Evolutionary conservation across 176 grass and related monocot species (phyloP), one percentile per base, ranked within the genome.

Genomic region (Carex myosuroides): DNA sequence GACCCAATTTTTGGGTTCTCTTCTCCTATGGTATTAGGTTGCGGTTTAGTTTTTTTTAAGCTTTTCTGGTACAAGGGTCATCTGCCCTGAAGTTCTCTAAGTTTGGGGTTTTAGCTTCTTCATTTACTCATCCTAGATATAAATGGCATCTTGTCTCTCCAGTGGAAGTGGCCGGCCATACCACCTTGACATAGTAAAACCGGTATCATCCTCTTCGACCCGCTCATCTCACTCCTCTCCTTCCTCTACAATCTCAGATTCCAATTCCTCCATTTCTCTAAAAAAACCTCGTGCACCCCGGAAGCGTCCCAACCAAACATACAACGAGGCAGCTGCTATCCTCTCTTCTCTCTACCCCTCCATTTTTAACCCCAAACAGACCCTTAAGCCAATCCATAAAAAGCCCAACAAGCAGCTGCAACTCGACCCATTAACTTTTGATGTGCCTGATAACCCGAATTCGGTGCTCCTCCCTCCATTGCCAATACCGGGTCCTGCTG

Each of bases 241-340:
- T 84, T 92, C 90, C 17, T 95, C 90, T 5, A 87, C 91, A 26
- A 86, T 90, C 54, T 91, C 96, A 42, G 82, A 85, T 18, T 97
- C 91, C 11, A 87, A 84, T 48, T 77, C 83, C 62, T 86, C 80
- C 17, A 59, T 98, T 54, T 98, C 89, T 50, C 80, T 98, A 60
- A 98, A 98, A 85, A 90, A 87, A 78, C 76, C 87, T 57, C 92
- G 95, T 48, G 89, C 92, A 37, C 92, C 95, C 8, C 60, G 95
- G 61, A 98, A 98, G 79, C 64, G 95, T 30, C 90, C 89, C 16
- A 94, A 91, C 90, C 92, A 98, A 87, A 98, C 89, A 22, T 98
- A 94, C 92, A 94, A 98, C 74, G 92, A 93, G 82, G 95, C 95
- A 13, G 92, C 95, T 60, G 92, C 92, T 60, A 90, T 98, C 56